These are phyloP conservation scores for Myriosclerotinia curreyana DNA, from an alignment of 2,329 filamentous ascomycete genomes.

Conservation along the genomic window DNA sequence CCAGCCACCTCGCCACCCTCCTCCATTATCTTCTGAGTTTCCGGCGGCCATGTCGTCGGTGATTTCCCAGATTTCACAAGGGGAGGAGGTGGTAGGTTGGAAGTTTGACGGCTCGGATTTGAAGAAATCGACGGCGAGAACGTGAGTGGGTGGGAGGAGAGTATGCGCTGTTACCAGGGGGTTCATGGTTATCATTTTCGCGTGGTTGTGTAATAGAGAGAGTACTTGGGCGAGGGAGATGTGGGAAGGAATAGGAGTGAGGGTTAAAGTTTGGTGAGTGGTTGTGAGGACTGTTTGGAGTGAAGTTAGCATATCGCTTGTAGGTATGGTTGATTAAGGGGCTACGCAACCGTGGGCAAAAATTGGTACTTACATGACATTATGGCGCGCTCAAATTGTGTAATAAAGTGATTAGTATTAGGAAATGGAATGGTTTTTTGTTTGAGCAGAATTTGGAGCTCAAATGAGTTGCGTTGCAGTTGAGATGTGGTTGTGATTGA, in stretches of 20 bases:
- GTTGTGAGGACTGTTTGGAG: constrained; percentile 31
- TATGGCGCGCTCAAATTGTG: not conserved
- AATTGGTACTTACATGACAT: constrained; percentile 33
- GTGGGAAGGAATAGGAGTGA: constrained; percentile 68
- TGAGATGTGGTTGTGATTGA: constrained; percentile 2
- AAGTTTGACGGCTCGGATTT: constrained; percentile 54
- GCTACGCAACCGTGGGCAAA: not conserved
- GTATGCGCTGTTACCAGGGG: constrained; percentile 72
- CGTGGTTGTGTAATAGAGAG: constrained; percentile 71
- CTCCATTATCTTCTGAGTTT: constrained; percentile 60
- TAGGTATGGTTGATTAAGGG: not conserved
- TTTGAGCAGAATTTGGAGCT: constrained; percentile 4
- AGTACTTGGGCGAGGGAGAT: constrained; percentile 66
- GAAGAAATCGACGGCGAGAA: constrained; percentile 28
- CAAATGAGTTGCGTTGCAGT: not conserved
- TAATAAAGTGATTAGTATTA: not conserved
- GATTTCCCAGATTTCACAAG: constrained; percentile 32
- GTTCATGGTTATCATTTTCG: constrained; percentile 81
- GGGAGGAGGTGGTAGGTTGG: constrained; percentile 47
- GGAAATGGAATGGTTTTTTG: not conserved
- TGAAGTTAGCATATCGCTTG: not conserved
- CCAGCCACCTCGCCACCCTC: constrained; percentile 76
- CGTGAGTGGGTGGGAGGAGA: constrained; percentile 53
- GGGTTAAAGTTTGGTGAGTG: constrained; percentile 41
- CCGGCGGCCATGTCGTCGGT: constrained; percentile 41